Conservation (phyloP, 2,329 filamentous ascomycete species). For the Hirsutella rhossiliensis region DNA sequence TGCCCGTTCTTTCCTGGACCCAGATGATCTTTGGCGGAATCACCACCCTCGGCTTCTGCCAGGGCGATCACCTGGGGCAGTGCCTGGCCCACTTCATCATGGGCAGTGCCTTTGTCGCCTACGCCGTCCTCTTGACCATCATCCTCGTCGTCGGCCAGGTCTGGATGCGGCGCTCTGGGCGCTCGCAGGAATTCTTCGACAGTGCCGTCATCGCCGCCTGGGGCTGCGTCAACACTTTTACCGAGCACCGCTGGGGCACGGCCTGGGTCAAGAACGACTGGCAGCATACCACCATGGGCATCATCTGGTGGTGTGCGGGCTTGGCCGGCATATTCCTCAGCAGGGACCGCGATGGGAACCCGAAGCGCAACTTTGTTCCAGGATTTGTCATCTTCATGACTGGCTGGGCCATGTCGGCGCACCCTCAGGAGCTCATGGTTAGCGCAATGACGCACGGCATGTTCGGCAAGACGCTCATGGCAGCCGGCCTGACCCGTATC, state of each 20-base stretch:
- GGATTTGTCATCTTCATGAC: conserved; percentile 85
- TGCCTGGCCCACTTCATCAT: conserved; percentile 97
- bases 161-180: conserved; percentile 71
- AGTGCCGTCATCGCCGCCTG: conserved; percentile 81
- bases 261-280: conserved; percentile 88
- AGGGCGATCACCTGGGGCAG: conserved; percentile 81
- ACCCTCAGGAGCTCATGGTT: conserved; percentile 72
- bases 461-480: conserved; percentile 95
- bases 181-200: conserved; percentile 96
- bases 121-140: conserved; percentile 78
- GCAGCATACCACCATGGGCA: conserved; percentile 98
- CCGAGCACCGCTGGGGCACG: conserved; percentile 86
- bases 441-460: conserved; percentile 80
- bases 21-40: conserved; percentile 97
- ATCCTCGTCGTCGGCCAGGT: conserved; percentile 78
- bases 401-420: conserved; percentile 89
- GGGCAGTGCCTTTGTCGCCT: conserved; percentile 92
- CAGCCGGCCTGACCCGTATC: conserved; percentile 68
- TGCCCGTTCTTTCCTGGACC: conserved; percentile 78
- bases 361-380: conserved; percentile 87
- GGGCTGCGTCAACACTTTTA: conserved; percentile 97
- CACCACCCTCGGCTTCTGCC: conserved; percentile 83
- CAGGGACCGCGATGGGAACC: conserved; percentile 66
- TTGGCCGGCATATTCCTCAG: conserved; percentile 88
- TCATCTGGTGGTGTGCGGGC: conserved; percentile 95